Base-by-base conservation (phyloP, 768 basidiomycete species). In the Boletus edulis region DNA sequence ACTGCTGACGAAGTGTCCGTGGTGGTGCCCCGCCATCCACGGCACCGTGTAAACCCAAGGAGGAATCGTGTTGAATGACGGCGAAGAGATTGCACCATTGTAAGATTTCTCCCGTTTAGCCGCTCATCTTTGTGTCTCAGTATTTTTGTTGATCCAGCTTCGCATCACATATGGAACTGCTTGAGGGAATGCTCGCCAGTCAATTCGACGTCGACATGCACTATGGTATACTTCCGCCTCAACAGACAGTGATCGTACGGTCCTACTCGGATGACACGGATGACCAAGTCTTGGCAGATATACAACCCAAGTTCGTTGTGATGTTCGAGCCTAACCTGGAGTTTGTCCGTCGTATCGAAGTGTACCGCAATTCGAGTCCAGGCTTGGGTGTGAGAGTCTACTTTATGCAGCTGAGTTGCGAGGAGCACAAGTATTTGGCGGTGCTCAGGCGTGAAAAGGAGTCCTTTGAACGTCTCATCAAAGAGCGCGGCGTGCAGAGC, bases 261-360 rank as follows among this genome's bases (percentile, higher is more conserved):
- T 81, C 91, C 2, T 99, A 94, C 65, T 86, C 89, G 0, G 94
- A 94, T 44, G 97, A 98, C 66, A 83, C 89, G 3, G 97, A 99
- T 61, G 97, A 99, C 68, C 81, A 85, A 39, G 74, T 98, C 47
- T 76, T 99, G 32, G 80, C 84, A 40, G 96, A 99, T 67, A 77
- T 98, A 9, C 78, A 87, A 56, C 97, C 97, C 2, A 84, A 87
- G 58, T 98, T 94, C 66, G 87, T 99, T 49, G 84, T 98, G 45
- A 92, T 98, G 89, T 94, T 89, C 60, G 97, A 99, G 65, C 94
- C 96, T 3, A 90, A 86, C 62, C 87, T 93, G 67, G 90, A 96
- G 49, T 99, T 98, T 62, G 83, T 98, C 37, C 79, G 97, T 27
- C 81, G 97, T 1, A 79, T 99, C 24, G 95, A 99, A 79, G 95